Evolutionary conservation across 768 basidiomycete species (phyloP).

Genomic region (Tricholoma furcatifolium): DNA sequence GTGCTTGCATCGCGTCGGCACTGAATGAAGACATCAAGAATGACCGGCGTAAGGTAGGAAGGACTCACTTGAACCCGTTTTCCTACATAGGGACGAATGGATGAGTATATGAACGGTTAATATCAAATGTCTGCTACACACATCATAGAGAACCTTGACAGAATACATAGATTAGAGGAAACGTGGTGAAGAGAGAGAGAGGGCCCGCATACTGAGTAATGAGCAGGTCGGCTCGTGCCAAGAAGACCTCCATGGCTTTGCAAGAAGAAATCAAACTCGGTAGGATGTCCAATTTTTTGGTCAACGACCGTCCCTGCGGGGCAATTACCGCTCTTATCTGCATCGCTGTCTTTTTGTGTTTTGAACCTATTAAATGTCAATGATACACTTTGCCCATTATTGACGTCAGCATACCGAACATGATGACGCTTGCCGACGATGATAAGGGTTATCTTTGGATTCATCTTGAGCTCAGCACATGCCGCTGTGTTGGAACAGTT

Average conservation of each 20-base stretch:
- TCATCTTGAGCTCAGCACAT: slow-evolving; percentile 55
- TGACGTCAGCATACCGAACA: slow-evolving; percentile 9
- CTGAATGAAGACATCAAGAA: slow-evolving; percentile 22
- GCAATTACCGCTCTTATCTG: slow-evolving; percentile 71
- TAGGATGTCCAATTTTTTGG: slow-evolving; percentile 64
- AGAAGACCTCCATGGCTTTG: slow-evolving; percentile 76
- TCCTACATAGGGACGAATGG: slow-evolving; percentile 27
- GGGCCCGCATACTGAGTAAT: slow-evolving; percentile 39
- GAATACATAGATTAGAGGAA: not conserved
- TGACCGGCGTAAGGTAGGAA: not conserved
- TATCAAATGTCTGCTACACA: slow-evolving; percentile 23
- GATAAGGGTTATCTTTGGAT: slow-evolving; percentile 70
- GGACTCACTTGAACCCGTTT: slow-evolving; percentile 58
- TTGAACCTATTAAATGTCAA: slow-evolving; percentile 28
- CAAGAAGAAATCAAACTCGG: slow-evolving; percentile 78
- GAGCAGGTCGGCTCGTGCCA: slow-evolving; percentile 62
- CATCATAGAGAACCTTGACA: slow-evolving; percentile 40
- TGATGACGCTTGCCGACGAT: slow-evolving; percentile 81
- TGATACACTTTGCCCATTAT: no score
- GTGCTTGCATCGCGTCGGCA: slow-evolving; percentile 58
- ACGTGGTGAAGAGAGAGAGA: not conserved
- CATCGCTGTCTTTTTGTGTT: slow-evolving; percentile 37
- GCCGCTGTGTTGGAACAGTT: slow-evolving; percentile 46
- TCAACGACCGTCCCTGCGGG: slow-evolving; percentile 81
- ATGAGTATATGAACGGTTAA: not conserved